Percentiles rank a stretch among this genome's conserved stretches.
phyloP scores from a whole-genome alignment of 768 basidiomycete species.

The Strobilomyces echinocephalus region DNA sequence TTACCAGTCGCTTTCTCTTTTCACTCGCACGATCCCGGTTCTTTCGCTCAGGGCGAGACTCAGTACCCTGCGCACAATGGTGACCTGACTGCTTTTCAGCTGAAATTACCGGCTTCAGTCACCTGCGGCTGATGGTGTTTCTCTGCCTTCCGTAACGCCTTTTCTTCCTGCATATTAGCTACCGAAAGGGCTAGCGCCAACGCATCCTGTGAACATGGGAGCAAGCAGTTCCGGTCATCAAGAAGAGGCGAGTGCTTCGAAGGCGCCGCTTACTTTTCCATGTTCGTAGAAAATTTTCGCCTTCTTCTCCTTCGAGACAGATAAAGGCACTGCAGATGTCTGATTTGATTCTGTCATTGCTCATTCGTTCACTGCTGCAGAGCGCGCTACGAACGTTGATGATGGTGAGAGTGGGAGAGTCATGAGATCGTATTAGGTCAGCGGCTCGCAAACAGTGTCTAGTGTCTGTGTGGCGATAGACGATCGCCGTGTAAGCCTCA shows the following conservation, averaged over 20 bases:
- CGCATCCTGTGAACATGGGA: constrained; percentile 37
- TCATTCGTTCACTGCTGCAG: constrained; percentile 5
- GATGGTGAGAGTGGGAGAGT: constrained; percentile 19
- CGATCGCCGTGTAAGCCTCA: constrained; percentile 19
- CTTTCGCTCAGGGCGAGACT: constrained; percentile 26
- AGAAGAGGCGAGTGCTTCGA: constrained; percentile 10
- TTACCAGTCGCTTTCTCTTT: constrained; percentile 39
- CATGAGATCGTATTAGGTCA: constrained; percentile 17
- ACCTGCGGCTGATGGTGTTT: constrained; percentile 41
- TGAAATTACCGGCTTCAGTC: constrained; percentile 6
- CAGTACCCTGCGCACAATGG: constrained; percentile 22
- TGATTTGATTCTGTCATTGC: constrained; percentile 28
- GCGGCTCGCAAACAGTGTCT: constrained; percentile 14
- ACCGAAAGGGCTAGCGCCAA: constrained; percentile 45
- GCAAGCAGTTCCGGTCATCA: constrained; percentile 19
- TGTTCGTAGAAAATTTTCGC: constrained; percentile 29
- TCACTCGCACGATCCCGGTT: constrained; percentile 24
- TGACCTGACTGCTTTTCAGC: constrained; percentile 20
- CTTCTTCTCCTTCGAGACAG: constrained; percentile 25
- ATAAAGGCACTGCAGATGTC: constrained; percentile 16
- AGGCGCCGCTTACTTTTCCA: constrained; percentile 27
- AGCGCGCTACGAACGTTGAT: constrained; percentile 2
- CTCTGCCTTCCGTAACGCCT: constrained; percentile 35
- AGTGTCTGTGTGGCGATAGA: constrained; percentile 9
- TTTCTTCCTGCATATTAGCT: constrained; percentile 43